phyloP scores from a whole-genome alignment of 257 asterid species.

The Solanum clarkiae region DNA sequence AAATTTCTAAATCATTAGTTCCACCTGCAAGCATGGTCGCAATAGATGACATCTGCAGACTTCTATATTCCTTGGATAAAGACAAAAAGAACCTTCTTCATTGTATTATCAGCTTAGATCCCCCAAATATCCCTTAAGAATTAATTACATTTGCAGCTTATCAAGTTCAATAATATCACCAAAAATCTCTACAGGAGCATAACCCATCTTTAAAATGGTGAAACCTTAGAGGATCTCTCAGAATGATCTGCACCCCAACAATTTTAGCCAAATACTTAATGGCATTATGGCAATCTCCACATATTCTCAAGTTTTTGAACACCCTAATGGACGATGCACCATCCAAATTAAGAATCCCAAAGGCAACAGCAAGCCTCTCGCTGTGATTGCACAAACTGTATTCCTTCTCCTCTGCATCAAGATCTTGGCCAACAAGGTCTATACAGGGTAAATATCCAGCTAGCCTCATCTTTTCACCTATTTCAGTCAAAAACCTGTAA shows the following conservation, averaged over 20 bases:
- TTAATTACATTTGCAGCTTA: not conserved
- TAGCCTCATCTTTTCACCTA: conserved; percentile 43
- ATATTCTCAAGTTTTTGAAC: conserved; percentile 41
- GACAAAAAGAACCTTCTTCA: not conserved
- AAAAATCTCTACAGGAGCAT: conserved; percentile 22
- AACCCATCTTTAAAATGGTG: conserved; percentile 17
- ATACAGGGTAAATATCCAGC: conserved; percentile 44
- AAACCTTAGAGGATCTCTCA: conserved; percentile 16
- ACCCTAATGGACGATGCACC: conserved; percentile 45
- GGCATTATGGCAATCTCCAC: conserved; percentile 26
- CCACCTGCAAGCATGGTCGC: not conserved
- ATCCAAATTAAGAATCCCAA: conserved; percentile 50
- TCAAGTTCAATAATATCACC: conserved; percentile 7
- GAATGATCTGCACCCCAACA: conserved; percentile 13
- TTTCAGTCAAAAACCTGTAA: conserved; percentile 32
- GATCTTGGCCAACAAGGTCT: conserved; percentile 54
- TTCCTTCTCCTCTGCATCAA: conserved; percentile 61
- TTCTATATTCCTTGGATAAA: not conserved
- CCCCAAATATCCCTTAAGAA: not conserved
- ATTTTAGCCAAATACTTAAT: conserved; percentile 31
- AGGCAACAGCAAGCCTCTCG: conserved; percentile 71
- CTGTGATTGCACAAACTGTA: conserved; percentile 59
- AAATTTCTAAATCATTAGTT: not conserved
- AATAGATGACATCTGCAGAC: not conserved
- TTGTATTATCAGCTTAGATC: not conserved